phyloP scores from a whole-genome alignment of 2,329 filamentous ascomycete genomes.

The Aspergillus sp. region DNA sequence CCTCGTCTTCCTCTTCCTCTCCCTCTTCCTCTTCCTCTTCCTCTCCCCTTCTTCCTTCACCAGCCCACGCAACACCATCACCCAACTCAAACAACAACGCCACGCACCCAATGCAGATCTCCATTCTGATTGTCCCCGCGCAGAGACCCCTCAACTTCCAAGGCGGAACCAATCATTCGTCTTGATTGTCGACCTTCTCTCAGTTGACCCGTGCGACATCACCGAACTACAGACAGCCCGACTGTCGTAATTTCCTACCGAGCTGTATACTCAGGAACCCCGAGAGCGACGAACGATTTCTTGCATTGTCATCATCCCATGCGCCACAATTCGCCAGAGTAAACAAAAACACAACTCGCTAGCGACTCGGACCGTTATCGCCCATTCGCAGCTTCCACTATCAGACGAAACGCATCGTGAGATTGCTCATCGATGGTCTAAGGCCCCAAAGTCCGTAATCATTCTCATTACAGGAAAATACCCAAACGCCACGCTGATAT shows the following conservation, averaged over 20 bases:
- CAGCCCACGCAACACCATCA: not conserved
- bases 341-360: not conserved
- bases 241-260: too few species aligned
- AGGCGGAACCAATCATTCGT: slow-evolving; percentile 16
- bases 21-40: not conserved
- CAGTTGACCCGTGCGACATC: not conserved
- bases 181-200: slow-evolving; percentile 1
- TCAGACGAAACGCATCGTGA: too few species aligned
- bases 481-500: slow-evolving; percentile 19
- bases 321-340: not conserved
- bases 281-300: not conserved
- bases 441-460: slow-evolving; percentile 3
- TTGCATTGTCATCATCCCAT: not conserved
- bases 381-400: not conserved
- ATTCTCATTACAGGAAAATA: not conserved
- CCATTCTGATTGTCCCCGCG: slow-evolving; percentile 15
- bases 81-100: not conserved
- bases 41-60: not conserved
- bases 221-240: too few species aligned
- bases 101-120: slow-evolving; percentile 21
- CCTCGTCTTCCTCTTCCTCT: not conserved
- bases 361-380: too few species aligned
- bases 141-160: slow-evolving; percentile 24
- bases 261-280: not conserved
- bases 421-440: not conserved